These are phyloP conservation scores for Cutaneotrichosporon sp. DNA, from an alignment of 1,284 basidiomycete genomes.

Conservation along the genomic window DNA sequence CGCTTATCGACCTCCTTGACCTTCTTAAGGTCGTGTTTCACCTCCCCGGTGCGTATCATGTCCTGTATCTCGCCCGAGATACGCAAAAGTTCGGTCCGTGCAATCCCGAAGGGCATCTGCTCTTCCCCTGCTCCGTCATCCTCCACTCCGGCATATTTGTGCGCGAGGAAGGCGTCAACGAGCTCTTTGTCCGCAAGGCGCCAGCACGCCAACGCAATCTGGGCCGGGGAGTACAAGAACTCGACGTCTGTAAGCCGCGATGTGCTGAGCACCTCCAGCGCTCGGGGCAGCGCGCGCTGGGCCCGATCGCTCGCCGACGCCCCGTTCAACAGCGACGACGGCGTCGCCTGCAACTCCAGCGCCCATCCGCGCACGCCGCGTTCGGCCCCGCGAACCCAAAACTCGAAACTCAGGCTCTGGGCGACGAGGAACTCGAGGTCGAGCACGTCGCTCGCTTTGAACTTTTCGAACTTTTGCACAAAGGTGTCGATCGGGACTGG, in stretches of 20 bases:
- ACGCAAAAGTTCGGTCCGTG: constrained; percentile 41
- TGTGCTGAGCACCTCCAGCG: constrained; percentile 55
- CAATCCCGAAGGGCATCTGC: constrained; percentile 46
- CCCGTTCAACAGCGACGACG: constrained; percentile 14
- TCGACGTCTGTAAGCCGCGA: constrained; percentile 87
- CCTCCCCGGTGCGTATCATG: constrained; percentile 58
- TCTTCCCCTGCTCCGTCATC: constrained; percentile 9
- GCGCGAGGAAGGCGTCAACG: constrained; percentile 63
- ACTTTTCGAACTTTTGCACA: constrained; percentile 71
- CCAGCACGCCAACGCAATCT: constrained; percentile 84
- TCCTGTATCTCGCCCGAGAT: constrained; percentile 57
- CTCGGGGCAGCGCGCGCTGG: constrained; percentile 24
- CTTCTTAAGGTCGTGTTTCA: constrained; percentile 65
- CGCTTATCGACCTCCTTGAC: constrained; percentile 82
- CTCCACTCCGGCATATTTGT: constrained; percentile 35
- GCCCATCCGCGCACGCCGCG: constrained; percentile 82
- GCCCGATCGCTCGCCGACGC: constrained; percentile 11
- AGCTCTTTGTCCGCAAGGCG: constrained; percentile 61
- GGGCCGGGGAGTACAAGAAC: constrained; percentile 83
- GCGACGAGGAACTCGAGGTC: constrained; percentile 93
- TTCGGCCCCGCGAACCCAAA: constrained; percentile 85
- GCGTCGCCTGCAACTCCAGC: constrained; percentile 71
- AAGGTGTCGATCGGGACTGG: constrained; percentile 82
- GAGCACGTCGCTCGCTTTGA: constrained; percentile 72
- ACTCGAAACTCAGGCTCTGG: constrained; percentile 88